Evolutionary conservation across 148 eudicot genomes (phyloP), one percentile per base, ranked within the genome.

Genomic region (Amaranthus hypochondriacus): DNA sequence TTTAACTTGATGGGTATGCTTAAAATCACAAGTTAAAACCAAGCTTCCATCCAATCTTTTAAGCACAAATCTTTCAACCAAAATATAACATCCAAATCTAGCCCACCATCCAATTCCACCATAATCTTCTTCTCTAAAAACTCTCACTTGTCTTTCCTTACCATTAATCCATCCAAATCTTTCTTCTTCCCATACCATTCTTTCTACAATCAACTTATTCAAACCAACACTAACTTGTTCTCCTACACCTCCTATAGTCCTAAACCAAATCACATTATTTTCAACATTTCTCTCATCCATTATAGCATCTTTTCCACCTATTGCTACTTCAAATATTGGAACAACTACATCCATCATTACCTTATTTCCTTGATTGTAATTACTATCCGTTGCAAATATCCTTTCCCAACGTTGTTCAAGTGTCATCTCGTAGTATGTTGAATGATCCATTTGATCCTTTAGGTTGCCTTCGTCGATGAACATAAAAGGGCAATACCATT

Each of bases 31-130:
- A 5, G 79, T 85, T 4, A 86, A 52, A 52, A 78, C 77, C 84
- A 89, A 66, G 56, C 79, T 80, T 12, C 85, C 90, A 80, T 89
- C 90, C 86, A 80, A 80, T 77, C 90, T 86, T 57, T 71, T 85
- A 48, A 85, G 56, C 11, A 80, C 78, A 77, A 87, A 87, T 39
- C 87, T 85, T 76, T 87, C 92, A 59, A 86, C 86, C 83, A 85
- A 80, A 48, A 89, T 82, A 83, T 85, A 89, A 74, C 90, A 87
- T 12, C 84, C 88, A 74, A 87, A 85, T 68, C 51, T 85, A 49
- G 69, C 83, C 88, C 90, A 87, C 69, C 76, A 81, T 47, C 68
- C 77, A 42, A 66, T 71, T 42, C 82, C 81, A 58, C 69, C 79
- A 73, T 77, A 75, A 72, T 79, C 83, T 66, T 79, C 84, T n/a